These are phyloP conservation scores for Phytophthora melonis DNA, from an alignment of 352 stramenopile species.

Conservation along the genomic window DNA sequence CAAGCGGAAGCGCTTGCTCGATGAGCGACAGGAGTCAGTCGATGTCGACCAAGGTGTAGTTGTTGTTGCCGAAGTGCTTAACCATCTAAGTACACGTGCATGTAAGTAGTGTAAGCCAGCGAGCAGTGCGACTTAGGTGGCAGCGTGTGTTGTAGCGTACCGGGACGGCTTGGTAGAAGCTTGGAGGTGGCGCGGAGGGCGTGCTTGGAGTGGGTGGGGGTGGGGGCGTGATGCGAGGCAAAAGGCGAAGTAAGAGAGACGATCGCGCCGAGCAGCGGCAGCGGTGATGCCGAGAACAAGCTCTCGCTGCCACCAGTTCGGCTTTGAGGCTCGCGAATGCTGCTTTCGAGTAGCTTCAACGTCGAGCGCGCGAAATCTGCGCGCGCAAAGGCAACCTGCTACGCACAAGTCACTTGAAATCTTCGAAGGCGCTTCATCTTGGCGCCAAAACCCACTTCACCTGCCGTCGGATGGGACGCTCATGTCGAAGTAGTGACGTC, in stretches of 20 bases:
- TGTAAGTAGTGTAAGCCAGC: background rate
- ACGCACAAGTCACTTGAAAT: background rate
- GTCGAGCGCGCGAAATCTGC: background rate
- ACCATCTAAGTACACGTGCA: constrained; percentile 1
- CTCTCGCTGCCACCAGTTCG: background rate
- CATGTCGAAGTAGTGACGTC: too few species aligned
- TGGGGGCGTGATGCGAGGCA: too few species aligned
- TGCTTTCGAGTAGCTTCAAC: too few species aligned
- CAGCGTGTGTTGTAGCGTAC: background rate
- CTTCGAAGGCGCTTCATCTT: background rate
- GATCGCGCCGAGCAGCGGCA: background rate
- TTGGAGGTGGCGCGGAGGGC: background rate
- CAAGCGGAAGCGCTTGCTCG: too few species aligned
- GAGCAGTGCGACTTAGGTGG: background rate
- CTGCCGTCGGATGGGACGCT: background rate
- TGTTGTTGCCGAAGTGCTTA: too few species aligned
- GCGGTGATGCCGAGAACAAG: too few species aligned
- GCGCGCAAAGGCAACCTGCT: background rate
- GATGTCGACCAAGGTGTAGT: too few species aligned
- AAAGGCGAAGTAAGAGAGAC: too few species aligned
- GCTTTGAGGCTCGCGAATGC: background rate
- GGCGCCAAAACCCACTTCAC: background rate
- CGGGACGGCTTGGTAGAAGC: background rate
- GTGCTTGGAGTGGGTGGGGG: background rate
- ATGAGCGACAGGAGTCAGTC: too few species aligned